Percentiles rank a stretch among this genome's conserved stretches.
These are phyloP conservation scores for Eucommia ulmoides DNA, from an alignment of 257 asterid genomes.

Conservation along the genomic window DNA sequence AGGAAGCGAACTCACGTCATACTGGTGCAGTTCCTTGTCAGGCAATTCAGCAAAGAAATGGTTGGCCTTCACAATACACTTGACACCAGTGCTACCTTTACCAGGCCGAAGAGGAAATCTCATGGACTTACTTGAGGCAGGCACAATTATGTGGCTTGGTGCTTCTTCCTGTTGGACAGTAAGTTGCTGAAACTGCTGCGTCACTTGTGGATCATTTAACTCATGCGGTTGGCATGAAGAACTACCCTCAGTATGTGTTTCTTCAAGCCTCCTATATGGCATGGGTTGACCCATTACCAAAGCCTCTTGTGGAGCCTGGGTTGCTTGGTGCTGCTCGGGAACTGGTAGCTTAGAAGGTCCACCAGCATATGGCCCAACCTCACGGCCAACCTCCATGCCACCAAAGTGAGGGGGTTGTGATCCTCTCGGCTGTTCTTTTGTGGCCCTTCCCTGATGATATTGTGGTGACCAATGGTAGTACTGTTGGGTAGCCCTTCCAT, in stretches of 20 bases:
- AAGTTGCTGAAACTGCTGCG: slow-evolving; percentile 34
- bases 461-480: slow-evolving; percentile 22
- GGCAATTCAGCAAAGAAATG: slow-evolving; percentile 90
- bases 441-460: slow-evolving; percentile 32
- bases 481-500: slow-evolving; percentile 28
- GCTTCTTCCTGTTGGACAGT: slow-evolving; percentile 35
- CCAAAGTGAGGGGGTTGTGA: slow-evolving; percentile 42
- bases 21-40: slow-evolving; percentile 86
- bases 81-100: slow-evolving; percentile 57
- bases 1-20: slow-evolving; percentile 50
- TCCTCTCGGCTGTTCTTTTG: slow-evolving; percentile 45
- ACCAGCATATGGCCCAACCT: slow-evolving; percentile 41
- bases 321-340: slow-evolving; percentile 99
- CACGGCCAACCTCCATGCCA: slow-evolving; percentile 47
- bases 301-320: slow-evolving; percentile 42
- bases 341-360: slow-evolving; percentile 63
- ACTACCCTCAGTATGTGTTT: slow-evolving; percentile 38
- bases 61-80: slow-evolving; percentile 80
- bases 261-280: slow-evolving; percentile 28
- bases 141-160: slow-evolving; percentile 37
- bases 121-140: slow-evolving; percentile 76
- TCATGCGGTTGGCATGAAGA: slow-evolving; percentile 43
- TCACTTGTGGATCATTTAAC: slow-evolving; percentile 20
- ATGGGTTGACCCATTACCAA: slow-evolving; percentile 26
- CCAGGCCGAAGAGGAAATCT: slow-evolving; percentile 90